A percentile compares a stretch with the other conserved stretches of the same genome.
Conservation (phyloP, 129 eudicot genomes). For the Flaveria ramosissima region DNA sequence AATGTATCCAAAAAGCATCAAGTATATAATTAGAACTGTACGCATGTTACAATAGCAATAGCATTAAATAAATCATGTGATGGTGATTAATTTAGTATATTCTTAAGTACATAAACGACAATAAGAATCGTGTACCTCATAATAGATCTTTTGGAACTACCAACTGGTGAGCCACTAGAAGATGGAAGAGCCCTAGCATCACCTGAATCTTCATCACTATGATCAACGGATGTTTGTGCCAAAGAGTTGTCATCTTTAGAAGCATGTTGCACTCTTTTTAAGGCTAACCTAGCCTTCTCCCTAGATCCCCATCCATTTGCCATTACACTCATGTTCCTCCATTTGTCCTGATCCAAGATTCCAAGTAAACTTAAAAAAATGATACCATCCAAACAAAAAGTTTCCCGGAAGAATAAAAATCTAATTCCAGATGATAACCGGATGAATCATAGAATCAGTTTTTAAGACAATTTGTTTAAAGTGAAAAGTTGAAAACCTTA, state of each 20-base stretch:
- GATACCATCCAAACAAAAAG: not conserved
- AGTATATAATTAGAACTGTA: not conserved
- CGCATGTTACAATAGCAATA: not conserved
- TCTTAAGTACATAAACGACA: not conserved
- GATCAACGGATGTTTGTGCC: slow-evolving; percentile 40
- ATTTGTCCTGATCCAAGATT: slow-evolving; percentile 60
- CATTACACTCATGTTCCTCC: slow-evolving; percentile 99
- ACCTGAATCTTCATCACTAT: slow-evolving; percentile 70
- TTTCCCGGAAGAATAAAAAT: not conserved
- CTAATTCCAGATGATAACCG: not conserved
- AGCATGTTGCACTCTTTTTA: slow-evolving; percentile 63
- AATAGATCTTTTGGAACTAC: slow-evolving; percentile 79
- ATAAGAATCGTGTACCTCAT: slow-evolving; percentile 54
- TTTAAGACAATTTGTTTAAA: not conserved
- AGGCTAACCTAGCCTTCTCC: slow-evolving; percentile 82
- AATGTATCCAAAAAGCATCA: slow-evolving; percentile 5
- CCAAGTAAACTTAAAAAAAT: slow-evolving; percentile 18
- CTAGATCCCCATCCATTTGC: slow-evolving; percentile 94
- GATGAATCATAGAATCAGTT: not conserved
- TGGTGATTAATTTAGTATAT: not conserved
- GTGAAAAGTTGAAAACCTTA: slow-evolving; percentile 55
- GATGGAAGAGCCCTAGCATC: slow-evolving; percentile 58
- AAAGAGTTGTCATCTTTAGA: slow-evolving; percentile 61
- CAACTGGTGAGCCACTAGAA: slow-evolving; percentile 70
- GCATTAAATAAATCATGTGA: not conserved